Base-by-base conservation (phyloP, 768 basidiomycete species). In the Phaffia tasmanica region DNA sequence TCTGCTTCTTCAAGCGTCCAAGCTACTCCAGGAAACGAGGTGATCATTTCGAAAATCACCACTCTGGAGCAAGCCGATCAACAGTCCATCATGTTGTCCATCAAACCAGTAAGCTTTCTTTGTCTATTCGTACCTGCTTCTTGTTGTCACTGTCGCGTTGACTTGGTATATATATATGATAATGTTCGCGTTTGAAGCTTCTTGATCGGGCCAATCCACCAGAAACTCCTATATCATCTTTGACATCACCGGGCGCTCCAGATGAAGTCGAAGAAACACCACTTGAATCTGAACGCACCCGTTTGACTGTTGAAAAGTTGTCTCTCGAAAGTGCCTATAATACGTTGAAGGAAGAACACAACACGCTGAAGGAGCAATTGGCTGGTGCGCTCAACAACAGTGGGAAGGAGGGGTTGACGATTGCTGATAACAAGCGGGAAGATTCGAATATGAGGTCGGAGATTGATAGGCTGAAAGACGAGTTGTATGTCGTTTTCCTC, bases 41-140 rank as follows among this genome's bases (percentile, higher is more conserved):
- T 85, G 70, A 86, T 93, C 70, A 91, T 97, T 69, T 85, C 84
- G 74, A 87, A 84, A 77, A 97, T 97, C 47, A 91, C 93, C 72
- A 81, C 82, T 1, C 76, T 95, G 69, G 86, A 83, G 68, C 87
- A 94, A 76, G 81, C 78, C 21, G 85, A 91, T 73, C 92, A 95
- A 77, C 88, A 90, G 74, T 81, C 84, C 73, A 78, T 95, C 62
- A 97, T 95, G 93, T 86, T 83, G 76, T 87, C 89, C 50, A 94
- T 95, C 67, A 92, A 95, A 76, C 87, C 89, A 81, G 91, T 89
- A 67, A 62, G 66, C 27, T 62, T 23, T 30, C 16, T 32, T 47
- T 1, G 1, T 35, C 57, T 25, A 21, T 35, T 5, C 18, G 15
- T 29, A 27, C 8, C 53, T 4, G 53, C 8, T 54, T 54, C 53